Conservation (phyloP, 148 eudicot genomes). For the Polygonum aviculare region DNA sequence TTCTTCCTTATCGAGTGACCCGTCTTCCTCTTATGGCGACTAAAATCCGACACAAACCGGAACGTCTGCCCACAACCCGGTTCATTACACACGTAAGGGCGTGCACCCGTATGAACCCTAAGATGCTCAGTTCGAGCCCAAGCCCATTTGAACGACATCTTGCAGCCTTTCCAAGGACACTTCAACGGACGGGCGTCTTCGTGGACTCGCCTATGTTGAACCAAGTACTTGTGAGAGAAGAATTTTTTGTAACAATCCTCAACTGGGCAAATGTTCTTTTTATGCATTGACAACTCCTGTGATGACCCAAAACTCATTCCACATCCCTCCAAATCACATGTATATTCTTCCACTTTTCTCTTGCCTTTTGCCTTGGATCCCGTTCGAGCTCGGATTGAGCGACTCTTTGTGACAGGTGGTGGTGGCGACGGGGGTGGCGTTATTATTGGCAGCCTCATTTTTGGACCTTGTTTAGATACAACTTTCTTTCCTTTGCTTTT, state of each 20-base stretch:
- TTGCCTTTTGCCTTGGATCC: constrained; percentile 14
- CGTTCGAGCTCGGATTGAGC: constrained; percentile 16
- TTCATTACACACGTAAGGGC: constrained; percentile 74
- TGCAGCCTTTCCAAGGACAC: constrained; percentile 99
- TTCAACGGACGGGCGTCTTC: constrained; percentile 83
- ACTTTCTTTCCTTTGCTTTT: constrained; percentile 23
- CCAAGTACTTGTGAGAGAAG: constrained; percentile 92
- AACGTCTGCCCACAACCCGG: constrained; percentile 91
- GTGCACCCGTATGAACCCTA: constrained; percentile 89
- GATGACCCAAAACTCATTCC: constrained; percentile 69
- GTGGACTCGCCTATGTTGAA: constrained; percentile 94
- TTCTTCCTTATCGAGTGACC: constrained; percentile 73
- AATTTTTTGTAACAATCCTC: constrained; percentile 86
- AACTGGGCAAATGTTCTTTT: constrained; percentile 72
- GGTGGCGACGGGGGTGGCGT: neutral
- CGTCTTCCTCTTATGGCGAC: constrained; percentile 98
- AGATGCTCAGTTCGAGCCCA: constrained; percentile 99
- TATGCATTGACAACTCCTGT: constrained; percentile 58
- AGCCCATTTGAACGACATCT: constrained; percentile 96
- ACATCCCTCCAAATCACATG: constrained; percentile 84
- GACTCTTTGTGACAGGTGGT: constrained; percentile 18
- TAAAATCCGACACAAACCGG: constrained; percentile 92
- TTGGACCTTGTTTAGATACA: constrained; percentile 13
- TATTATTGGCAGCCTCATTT: constrained; percentile 4
- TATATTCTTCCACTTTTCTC: constrained; percentile 29